Conservation (phyloP, 1,284 basidiomycete genomes). For the Trametes hirsuta region DNA sequence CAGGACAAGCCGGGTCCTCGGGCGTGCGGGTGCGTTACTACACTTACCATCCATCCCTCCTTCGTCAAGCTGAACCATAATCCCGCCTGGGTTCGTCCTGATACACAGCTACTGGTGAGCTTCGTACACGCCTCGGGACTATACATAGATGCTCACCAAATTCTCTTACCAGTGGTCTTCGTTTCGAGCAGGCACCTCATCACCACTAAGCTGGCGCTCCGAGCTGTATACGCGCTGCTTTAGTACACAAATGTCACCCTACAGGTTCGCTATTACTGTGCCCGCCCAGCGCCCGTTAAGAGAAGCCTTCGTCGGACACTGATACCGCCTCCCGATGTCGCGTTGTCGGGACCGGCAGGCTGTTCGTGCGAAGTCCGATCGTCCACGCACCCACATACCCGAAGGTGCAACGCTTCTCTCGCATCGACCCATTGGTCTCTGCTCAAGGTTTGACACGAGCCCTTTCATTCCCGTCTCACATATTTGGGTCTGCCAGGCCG, state of each 20-base stretch:
- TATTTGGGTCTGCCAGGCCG: not conserved
- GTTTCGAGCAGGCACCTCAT: conserved; percentile 71
- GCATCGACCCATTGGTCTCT: conserved; percentile 2
- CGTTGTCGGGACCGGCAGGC: conserved; percentile 7
- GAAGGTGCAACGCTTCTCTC: not conserved
- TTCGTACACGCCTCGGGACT: not conserved
- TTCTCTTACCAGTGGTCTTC: conserved; percentile 66
- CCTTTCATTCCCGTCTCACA: not conserved
- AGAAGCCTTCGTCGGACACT: not conserved
- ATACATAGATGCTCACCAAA: conserved; percentile 7
- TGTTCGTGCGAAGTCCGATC: conserved; percentile 15
- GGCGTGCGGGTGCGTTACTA: conserved; percentile 71
- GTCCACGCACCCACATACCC: conserved; percentile 6
- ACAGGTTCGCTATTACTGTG: not conserved
- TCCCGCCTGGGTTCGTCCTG: conserved; percentile 6
- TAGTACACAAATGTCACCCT: too few relatives aligned
- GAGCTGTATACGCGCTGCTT: conserved; percentile 10
- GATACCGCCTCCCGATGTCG: not conserved
- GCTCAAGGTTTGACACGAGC: not conserved
- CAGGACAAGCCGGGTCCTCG: conserved; percentile 79
- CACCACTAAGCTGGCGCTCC: conserved; percentile 42
- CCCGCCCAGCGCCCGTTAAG: not conserved
- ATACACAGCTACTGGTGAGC: conserved; percentile 80
- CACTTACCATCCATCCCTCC: conserved; percentile 22
- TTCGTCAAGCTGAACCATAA: conserved; percentile 15